These are phyloP conservation scores for Clausena lansium DNA, from an alignment of 345 rosid species.

Conservation along the genomic window DNA sequence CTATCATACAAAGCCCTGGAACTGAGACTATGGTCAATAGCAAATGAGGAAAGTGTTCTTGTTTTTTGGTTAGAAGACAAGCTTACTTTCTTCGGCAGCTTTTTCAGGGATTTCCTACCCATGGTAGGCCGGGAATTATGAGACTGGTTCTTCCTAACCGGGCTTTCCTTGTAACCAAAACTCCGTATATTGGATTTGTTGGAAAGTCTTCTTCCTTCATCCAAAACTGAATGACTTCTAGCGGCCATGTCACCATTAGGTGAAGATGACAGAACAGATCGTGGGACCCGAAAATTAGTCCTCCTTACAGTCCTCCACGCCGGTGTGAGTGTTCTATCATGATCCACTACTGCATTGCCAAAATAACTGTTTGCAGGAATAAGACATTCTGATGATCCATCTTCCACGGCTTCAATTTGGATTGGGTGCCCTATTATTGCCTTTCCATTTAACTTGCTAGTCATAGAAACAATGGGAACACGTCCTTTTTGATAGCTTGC, in stretches of 20 bases:
- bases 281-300: constrained; percentile 76
- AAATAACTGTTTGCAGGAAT: constrained; percentile 38
- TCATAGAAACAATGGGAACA: constrained; percentile 81
- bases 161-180: constrained; percentile 39
- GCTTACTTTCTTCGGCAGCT: constrained; percentile 53
- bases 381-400: constrained; percentile 63
- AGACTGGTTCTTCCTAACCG: constrained; percentile 40
- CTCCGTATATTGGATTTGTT: constrained; percentile 37
- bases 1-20: constrained; percentile 30
- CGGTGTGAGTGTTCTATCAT: constrained; percentile 52
- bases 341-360: constrained; percentile 45
- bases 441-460: constrained; percentile 77
- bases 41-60: constrained; percentile 80
- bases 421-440: constrained; percentile 94
- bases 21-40: constrained; percentile 46
- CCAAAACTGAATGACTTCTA: constrained; percentile 31
- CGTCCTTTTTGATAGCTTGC: constrained; percentile 69
- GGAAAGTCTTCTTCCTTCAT: constrained; percentile 44
- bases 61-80: constrained; percentile 70
- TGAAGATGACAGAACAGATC: constrained; percentile 48
- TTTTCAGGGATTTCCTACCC: constrained; percentile 47
- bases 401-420: constrained; percentile 68
- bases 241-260: constrained; percentile 41
- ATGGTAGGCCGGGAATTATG: constrained; percentile 40
- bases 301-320: constrained; percentile 97